Evolutionary conservation across 1,284 basidiomycete species (phyloP), one percentile per base, ranked within the genome.

Genomic region (Stygiomarasmius scandens): DNA sequence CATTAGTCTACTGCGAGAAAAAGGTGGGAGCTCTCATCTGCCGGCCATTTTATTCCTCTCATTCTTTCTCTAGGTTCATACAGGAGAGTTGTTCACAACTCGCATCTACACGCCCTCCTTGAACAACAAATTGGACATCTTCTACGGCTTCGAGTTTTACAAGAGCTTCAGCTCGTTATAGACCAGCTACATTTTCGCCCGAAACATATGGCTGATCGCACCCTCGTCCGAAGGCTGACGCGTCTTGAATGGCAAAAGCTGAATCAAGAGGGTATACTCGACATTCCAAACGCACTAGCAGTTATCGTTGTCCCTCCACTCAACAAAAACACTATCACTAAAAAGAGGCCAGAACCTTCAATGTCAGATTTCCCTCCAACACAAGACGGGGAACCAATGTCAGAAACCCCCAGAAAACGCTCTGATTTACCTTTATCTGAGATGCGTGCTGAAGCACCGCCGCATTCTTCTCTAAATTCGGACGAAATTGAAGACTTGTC

Each of bases 271-370:
- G 78, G 80, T 1, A 62, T 69, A 0, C 67, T 89, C 36, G 80
- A 84, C 2, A 78, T 76, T 65, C 66, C 75, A 22, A 76, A 80
- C 59, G 87, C 85, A 0, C 69, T 84, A 1, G 89, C 87, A 14
- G 69, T 91, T 25, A 68, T 92, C 23, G 77, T 90, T n/a, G 78
- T 86, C 4, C 88, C 89, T n/a, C 86, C 87, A 1, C 71, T 84
- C 32, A 87, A 88, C 61, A 80, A 74, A 51, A 74, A 88, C 64
- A 77, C 78, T 22, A 60, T 61, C 25, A 84, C 82, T 3, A 79
- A 77, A 55, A 53, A 70, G 55, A 72, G 78, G n/a, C 80, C 82
- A 11, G 58, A 66, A 27, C 72, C 76, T 0, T 73, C 74, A 14
- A 71, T 75, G 67, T 76, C 78, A 1, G 57, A 77, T 1, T 58